Conservation (phyloP, 768 basidiomycete species). For the Suillus fuscotomentosus region DNA sequence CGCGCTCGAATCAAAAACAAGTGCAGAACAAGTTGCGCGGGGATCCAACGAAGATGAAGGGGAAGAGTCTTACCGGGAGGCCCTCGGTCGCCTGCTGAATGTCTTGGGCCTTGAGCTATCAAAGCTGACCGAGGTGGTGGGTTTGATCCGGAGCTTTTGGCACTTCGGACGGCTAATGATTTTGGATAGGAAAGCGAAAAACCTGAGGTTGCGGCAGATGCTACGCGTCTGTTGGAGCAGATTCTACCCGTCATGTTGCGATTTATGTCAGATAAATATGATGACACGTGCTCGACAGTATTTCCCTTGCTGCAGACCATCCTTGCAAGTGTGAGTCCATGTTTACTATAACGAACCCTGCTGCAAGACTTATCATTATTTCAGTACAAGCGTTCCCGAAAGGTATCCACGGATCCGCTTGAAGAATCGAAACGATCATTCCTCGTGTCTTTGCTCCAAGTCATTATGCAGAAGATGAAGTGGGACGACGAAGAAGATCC, state of each 20-base stretch:
- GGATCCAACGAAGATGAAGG: constrained; percentile 80
- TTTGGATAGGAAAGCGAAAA: constrained; percentile 52
- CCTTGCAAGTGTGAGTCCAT: constrained; percentile 60
- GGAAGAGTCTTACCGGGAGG: constrained; percentile 86
- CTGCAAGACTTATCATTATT: constrained; percentile 8
- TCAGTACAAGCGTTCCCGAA: constrained; percentile 81
- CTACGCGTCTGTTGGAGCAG: constrained; percentile 59
- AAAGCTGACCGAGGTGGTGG: constrained; percentile 75
- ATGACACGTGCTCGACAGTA: constrained; percentile 84
- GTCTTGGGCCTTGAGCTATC: constrained; percentile 78
- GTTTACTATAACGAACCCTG: not conserved
- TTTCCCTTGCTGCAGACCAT: constrained; percentile 78
- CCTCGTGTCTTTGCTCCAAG: constrained; percentile 71
- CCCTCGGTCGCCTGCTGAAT: constrained; percentile 81
- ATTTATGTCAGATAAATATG: constrained; percentile 87
- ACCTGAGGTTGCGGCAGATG: constrained; percentile 63
- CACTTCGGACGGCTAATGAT: constrained; percentile 4
- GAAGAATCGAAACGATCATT: constrained; percentile 73
- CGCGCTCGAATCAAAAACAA: constrained; percentile 75
- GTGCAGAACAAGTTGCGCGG: constrained; percentile 60
- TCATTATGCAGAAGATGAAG: constrained; percentile 84
- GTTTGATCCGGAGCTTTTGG: constrained; percentile 6
- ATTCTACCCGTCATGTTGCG: constrained; percentile 80
- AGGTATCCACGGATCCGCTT: constrained; percentile 57
- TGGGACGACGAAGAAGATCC: constrained; percentile 83